Percentiles rank a stretch among this genome's conserved stretches.
Conservation (phyloP, 108 stramenopile species). For the Stephanodiscus minutulus region DNA sequence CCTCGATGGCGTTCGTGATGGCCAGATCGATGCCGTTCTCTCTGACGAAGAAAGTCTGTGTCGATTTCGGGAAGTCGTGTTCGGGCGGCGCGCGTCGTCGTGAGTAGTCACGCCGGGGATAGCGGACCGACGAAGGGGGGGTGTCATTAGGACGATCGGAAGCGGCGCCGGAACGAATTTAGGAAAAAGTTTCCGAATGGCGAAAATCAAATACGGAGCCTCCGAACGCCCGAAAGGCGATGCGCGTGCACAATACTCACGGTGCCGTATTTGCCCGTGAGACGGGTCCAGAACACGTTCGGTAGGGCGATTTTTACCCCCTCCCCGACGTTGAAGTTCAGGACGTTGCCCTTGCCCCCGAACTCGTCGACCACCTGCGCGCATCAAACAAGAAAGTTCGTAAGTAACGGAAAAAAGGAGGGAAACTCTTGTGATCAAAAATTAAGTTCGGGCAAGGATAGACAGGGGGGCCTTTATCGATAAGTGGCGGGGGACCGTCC, state of each 20-base stretch:
- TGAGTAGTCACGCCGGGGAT: too few species aligned
- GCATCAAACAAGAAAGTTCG: too few species aligned
- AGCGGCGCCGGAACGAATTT: neutral
- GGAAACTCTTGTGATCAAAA: neutral
- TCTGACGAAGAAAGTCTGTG: constrained; percentile 74
- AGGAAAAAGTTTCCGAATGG: neutral
- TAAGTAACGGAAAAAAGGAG: too few species aligned
- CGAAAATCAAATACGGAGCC: neutral
- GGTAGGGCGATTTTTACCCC: constrained; percentile 84
- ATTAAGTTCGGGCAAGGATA: too few species aligned
- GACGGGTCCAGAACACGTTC: constrained; percentile 88
- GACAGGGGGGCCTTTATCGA: too few species aligned
- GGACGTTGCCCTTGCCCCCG: constrained; percentile 80
- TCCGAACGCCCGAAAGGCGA: neutral
- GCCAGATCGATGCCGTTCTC: constrained; percentile 88
- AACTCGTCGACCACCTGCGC: constrained; percentile 77
- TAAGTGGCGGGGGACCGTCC: too few species aligned
- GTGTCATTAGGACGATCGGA: too few species aligned
- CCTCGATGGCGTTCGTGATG: constrained; percentile 81
- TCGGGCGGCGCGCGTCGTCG: too few species aligned
- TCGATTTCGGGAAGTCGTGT: too few species aligned
- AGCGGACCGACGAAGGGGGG: too few species aligned
- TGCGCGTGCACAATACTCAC: constrained; percentile 48
- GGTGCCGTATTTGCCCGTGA: constrained; percentile 78
- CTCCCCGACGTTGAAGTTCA: constrained; percentile 91